These are phyloP conservation scores for Liquidambar formosana DNA, from an alignment of 164 flowering plant genomes.

Conservation along the genomic window DNA sequence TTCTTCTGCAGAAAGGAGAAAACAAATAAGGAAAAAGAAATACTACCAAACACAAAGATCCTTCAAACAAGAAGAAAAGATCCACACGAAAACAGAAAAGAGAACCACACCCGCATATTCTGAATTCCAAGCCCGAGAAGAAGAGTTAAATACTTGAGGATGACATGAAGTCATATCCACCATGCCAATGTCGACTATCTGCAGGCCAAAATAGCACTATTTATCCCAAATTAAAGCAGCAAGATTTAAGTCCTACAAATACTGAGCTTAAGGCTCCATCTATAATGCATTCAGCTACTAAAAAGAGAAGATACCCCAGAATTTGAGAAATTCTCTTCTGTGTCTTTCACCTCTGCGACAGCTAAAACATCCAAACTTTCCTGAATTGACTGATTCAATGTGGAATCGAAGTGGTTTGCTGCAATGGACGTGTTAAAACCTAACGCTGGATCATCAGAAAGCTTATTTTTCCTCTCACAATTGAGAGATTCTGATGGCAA, in stretches of 20 bases:
- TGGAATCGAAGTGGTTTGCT: constrained; percentile 6
- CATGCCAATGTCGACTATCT: constrained; percentile 19
- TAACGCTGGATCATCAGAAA: constrained; percentile 11
- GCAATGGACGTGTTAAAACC: constrained; percentile 4
- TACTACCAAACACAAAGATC: background rate
- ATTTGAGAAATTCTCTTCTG: background rate
- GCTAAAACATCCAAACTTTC: constrained; percentile 10
- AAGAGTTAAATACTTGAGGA: constrained; percentile 17
- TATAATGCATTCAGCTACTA: background rate
- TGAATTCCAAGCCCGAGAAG: constrained; percentile 13
- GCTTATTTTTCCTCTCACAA: constrained; percentile 15
- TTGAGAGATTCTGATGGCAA: constrained; percentile 12
- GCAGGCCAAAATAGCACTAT: constrained; percentile 20
- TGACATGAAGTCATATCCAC: constrained; percentile 13
- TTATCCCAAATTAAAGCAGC: background rate
- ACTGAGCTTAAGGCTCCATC: background rate
- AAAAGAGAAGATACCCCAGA: background rate
- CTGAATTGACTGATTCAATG: constrained; percentile 8
- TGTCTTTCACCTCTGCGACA: constrained; percentile 29
- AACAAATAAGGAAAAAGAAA: background rate
- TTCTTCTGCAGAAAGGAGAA: constrained; percentile 22
- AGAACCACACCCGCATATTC: constrained; percentile 26
- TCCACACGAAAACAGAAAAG: background rate
- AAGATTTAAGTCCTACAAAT: background rate
- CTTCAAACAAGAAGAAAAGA: background rate